Percentiles rank a stretch among this genome's conserved stretches.
phyloP scores from a whole-genome alignment of 169 alveolate genomes.

The Toxoplasma gondii region DNA sequence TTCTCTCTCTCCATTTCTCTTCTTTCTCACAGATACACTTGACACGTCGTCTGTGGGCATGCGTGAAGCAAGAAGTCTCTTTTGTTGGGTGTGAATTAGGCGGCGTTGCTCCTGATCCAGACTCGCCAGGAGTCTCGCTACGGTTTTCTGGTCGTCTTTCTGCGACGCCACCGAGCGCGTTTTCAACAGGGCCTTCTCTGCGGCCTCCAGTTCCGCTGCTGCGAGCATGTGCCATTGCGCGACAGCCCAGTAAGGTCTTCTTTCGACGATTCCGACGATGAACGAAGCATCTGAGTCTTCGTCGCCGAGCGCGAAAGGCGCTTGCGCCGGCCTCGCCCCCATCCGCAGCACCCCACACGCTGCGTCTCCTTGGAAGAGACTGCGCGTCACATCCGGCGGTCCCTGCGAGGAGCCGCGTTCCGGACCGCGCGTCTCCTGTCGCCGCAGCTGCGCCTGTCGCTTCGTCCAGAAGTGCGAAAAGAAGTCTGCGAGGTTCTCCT shows the following conservation, averaged over 20 bases:
- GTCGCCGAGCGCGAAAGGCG: neutral
- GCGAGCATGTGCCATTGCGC: conserved; percentile 42
- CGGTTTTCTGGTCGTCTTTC: neutral
- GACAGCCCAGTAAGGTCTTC: conserved; percentile 27
- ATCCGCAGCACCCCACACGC: neutral
- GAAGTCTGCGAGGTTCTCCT: neutral
- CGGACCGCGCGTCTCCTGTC: neutral
- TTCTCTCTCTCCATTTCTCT: too few relatives aligned
- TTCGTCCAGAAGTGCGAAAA: conserved; percentile 3
- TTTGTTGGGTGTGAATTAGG: neutral
- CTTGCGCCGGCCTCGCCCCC: neutral
- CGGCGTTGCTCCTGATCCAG: neutral
- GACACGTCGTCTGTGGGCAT: neutral
- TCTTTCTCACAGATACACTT: neutral
- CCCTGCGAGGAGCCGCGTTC: neutral
- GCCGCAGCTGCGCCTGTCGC: conserved; percentile 15
- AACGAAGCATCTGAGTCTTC: conserved; percentile 20
- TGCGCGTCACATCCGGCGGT: neutral
- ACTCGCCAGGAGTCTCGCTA: neutral
- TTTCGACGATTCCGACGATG: neutral
- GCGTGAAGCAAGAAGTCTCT: neutral
- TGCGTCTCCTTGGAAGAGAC: neutral
- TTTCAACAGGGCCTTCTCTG: neutral
- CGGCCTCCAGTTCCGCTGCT: neutral
- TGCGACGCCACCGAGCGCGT: neutral